Conservation (phyloP, 441 rosid genomes). For the Breynia disticha region DNA sequence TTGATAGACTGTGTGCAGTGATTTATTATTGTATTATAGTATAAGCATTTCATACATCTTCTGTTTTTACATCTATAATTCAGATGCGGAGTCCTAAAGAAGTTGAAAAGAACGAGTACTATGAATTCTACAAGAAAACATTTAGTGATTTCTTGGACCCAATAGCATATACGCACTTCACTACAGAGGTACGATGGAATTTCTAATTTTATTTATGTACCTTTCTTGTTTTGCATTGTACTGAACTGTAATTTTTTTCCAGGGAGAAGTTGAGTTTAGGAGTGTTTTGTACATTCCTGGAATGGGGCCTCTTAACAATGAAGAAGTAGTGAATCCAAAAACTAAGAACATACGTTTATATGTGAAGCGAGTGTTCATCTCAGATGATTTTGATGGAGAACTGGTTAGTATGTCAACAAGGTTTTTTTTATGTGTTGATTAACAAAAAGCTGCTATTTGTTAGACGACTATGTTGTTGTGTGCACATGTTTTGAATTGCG, state of each 20-base stretch:
- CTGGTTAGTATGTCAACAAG: slow-evolving; percentile 43
- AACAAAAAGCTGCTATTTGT: background rate
- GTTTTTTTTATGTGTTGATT: background rate
- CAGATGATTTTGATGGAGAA: slow-evolving; percentile 99
- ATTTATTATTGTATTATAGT: background rate
- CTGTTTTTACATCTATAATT: slow-evolving; percentile 10
- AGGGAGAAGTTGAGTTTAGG: slow-evolving; percentile 99
- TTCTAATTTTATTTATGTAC: too few relatives aligned
- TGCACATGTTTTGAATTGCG: background rate
- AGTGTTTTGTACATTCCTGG: slow-evolving; percentile 92
- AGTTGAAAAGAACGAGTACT: slow-evolving; percentile 69
- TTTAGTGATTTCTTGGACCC: slow-evolving; percentile 93
- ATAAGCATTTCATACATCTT: background rate
- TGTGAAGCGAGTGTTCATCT: slow-evolving; percentile 95
- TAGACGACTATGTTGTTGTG: background rate
- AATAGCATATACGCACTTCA: slow-evolving; percentile 71
- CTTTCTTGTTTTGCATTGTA: background rate
- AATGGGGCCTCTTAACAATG: slow-evolving; percentile 95
- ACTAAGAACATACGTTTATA: slow-evolving; percentile 81
- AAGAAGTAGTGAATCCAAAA: slow-evolving; percentile 75
- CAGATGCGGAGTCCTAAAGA: slow-evolving; percentile 86
- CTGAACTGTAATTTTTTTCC: slow-evolving; percentile 10
- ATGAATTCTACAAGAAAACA: slow-evolving; percentile 89
- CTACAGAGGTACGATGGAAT: slow-evolving; percentile 55
- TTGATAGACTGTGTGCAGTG: background rate